Conservation (phyloP, 306 rosid species). For the Prunus padus region DNA sequence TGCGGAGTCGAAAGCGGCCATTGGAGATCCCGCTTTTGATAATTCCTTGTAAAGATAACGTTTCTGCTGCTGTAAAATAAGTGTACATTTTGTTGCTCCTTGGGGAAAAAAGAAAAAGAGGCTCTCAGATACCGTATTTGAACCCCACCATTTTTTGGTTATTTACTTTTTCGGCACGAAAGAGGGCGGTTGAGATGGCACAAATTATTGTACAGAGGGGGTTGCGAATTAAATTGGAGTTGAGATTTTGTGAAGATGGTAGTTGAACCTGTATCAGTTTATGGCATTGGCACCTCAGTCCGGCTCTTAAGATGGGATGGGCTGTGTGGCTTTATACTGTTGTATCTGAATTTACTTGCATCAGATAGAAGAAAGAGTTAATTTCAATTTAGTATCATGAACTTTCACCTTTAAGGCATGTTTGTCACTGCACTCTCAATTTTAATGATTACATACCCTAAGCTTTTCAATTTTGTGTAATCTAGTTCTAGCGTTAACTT, state of each 20-base stretch:
- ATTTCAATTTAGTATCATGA: too few species aligned
- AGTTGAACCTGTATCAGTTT: slow-evolving; percentile 16
- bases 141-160: not conserved
- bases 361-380: slow-evolving; percentile 29
- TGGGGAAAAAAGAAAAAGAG: too few species aligned
- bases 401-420: too few species aligned
- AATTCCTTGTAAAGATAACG: slow-evolving; percentile 14
- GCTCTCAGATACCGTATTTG: not conserved
- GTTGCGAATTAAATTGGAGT: slow-evolving; percentile 14
- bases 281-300: not conserved
- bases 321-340: not conserved
- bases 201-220: slow-evolving; percentile 34
- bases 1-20: not conserved
- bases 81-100: slow-evolving; percentile 18
- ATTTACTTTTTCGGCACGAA: slow-evolving; percentile 7
- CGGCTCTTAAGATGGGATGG: slow-evolving; percentile 4
- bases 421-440: too few species aligned
- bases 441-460: too few species aligned
- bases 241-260: slow-evolving; percentile 20
- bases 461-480: too few species aligned
- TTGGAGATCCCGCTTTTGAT: slow-evolving; percentile 25
- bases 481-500: too few species aligned
- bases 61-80: slow-evolving; percentile 27
- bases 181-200: slow-evolving; percentile 23
- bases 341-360: slow-evolving; percentile 19